Evolutionary conservation across 306 rosid species (phyloP).

Genomic region (Pyrus bretschneideri): DNA sequence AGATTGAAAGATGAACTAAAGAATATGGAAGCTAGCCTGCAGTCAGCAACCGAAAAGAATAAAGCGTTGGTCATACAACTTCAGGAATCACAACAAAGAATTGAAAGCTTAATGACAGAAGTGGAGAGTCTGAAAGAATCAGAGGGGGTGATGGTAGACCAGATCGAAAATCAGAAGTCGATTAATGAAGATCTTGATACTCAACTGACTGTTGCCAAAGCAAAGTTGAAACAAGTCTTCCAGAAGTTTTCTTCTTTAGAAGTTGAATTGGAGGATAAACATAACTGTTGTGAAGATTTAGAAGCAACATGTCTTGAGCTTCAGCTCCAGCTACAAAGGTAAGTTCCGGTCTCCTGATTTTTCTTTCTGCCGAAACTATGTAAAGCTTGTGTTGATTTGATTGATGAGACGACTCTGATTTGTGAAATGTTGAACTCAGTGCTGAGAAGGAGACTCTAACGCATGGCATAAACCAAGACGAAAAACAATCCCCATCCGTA

Average conservation of each 20-base stretch:
- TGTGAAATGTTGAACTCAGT: slow-evolving; percentile 26
- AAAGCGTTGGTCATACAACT: slow-evolving; percentile 41
- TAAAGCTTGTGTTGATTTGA: not conserved
- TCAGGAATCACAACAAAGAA: slow-evolving; percentile 45
- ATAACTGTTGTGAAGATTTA: slow-evolving; percentile 57
- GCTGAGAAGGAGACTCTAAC: slow-evolving; percentile 54
- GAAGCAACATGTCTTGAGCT: slow-evolving; percentile 81
- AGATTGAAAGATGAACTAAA: slow-evolving; percentile 50
- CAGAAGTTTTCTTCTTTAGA: slow-evolving; percentile 66
- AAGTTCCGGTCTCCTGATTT: slow-evolving; percentile 1
- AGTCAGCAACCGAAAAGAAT: slow-evolving; percentile 30
- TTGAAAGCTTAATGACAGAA: slow-evolving; percentile 42
- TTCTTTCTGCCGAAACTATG: slow-evolving; percentile 1
- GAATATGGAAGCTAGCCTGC: slow-evolving; percentile 41
- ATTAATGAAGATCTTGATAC: slow-evolving; percentile 39
- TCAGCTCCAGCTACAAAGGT: slow-evolving; percentile 89
- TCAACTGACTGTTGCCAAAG: slow-evolving; percentile 48
- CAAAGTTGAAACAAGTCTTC: slow-evolving; percentile 44
- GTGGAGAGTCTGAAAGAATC: slow-evolving; percentile 41
- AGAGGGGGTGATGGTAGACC: slow-evolving; percentile 36
- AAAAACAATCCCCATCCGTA: slow-evolving; percentile 56
- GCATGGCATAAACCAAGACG: slow-evolving; percentile 33
- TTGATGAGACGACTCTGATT: slow-evolving; percentile 11
- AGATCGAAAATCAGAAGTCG: slow-evolving; percentile 33
- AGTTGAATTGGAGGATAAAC: slow-evolving; percentile 66